Evolutionary conservation across 306 rosid genomes (phyloP), one percentile per base, ranked within the genome.

Genomic region (Dryas drummondii): DNA sequence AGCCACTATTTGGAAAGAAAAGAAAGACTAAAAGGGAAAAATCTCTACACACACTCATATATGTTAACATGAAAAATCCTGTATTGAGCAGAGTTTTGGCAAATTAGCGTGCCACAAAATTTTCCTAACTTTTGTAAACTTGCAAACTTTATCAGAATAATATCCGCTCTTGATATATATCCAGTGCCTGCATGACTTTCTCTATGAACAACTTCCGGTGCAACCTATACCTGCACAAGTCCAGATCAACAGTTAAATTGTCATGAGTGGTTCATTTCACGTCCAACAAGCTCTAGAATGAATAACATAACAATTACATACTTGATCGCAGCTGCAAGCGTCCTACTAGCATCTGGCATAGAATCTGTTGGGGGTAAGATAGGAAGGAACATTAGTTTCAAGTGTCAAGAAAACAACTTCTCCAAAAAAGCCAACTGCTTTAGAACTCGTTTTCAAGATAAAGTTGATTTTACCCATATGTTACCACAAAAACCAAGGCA

Each of bases 291-390:
- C 48, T 76, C 42, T 19, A 56, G 67, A 72, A 84, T 59, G 74
- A 60, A 68, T 74, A 27, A 57, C 50, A 80, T 53, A 46, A 69
- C 65, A 59, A 54, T 14, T 13, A 9, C 91, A 13, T 88, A 90
- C 98, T 80, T 92, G 70, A 90, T 85, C 62, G 92, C 92, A 42
- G 92, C 86, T 80, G 88, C 96, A 54, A 83, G 91, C 1, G 87
- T 84, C 73, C 96, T 83, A 0, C 82, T 79, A 45, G 89, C 82
- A 61, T 90, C 82, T 5, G 91, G 86, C 80, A 66, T 50, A n/a
- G 96, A 88, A 86, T 86, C 98, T 92, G 92, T 52, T 40, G 57
- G 78, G 50, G 72, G 76, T 68, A 60, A 44, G 40, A 60, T 1
- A 51, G 22, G 45, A 66, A 51, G 46, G 66, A 76, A 52, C 37